Conservation (phyloP, 139 green algal genomes). For the Chlamydomonas asymmetrica region DNA sequence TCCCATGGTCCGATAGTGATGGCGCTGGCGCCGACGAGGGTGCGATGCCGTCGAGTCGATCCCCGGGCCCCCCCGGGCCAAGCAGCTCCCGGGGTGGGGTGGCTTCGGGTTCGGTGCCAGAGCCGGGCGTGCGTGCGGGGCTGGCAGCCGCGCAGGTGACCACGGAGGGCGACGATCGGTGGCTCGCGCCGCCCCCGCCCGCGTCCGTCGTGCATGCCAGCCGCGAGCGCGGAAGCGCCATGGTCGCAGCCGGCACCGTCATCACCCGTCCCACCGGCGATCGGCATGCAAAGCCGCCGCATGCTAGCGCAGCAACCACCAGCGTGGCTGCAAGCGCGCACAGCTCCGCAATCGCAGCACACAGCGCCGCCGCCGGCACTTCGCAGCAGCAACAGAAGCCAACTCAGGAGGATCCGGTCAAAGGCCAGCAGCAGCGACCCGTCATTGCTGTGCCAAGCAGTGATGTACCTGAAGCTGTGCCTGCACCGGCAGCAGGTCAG, state of each 20-base stretch:
- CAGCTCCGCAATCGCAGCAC: too few species aligned
- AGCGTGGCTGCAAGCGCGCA: too few species aligned
- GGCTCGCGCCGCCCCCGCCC: neutral
- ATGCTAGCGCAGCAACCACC: too few species aligned
- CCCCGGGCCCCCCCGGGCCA: neutral
- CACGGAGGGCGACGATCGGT: slow-evolving; percentile 20
- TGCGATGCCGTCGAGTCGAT: neutral
- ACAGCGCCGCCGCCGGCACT: neutral
- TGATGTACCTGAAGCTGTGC: too few species aligned
- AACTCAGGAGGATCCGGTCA: too few species aligned
- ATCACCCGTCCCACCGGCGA: neutral
- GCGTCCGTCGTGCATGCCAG: slow-evolving; percentile 11
- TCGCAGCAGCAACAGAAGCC: too few species aligned
- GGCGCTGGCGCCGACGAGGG: neutral
- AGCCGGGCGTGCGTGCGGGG: too few species aligned
- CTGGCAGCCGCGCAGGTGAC: slow-evolving; percentile 12
- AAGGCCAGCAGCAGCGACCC: too few species aligned
- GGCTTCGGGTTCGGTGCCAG: neutral
- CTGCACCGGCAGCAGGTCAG: neutral
- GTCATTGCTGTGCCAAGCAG: too few species aligned
- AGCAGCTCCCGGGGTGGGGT: neutral
- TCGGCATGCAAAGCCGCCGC: too few species aligned
- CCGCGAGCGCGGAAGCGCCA: neutral
- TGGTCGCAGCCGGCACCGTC: slow-evolving; percentile 14
- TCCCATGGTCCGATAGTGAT: neutral